phyloP scores from a whole-genome alignment of 306 rosid species.

The Gillenia trifoliata region DNA sequence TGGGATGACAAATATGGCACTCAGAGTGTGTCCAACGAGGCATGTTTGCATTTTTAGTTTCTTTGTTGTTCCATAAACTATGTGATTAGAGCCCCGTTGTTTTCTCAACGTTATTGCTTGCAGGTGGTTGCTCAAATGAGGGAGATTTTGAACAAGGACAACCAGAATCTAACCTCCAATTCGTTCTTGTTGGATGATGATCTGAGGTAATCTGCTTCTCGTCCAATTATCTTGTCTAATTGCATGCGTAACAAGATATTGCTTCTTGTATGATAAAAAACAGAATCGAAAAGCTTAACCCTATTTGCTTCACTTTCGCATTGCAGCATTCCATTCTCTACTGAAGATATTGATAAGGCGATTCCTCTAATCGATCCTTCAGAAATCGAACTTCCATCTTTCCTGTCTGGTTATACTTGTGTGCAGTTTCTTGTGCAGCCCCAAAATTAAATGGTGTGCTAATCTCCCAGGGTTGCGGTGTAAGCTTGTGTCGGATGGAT shows the following conservation, averaged over 20 bases:
- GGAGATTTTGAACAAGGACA: conserved; percentile 84
- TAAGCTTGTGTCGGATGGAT: no score
- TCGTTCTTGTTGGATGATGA: conserved; percentile 98
- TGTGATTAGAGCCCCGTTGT: not conserved
- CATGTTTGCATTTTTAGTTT: conserved; percentile 44
- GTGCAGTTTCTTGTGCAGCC: conserved; percentile 63
- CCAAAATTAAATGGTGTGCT: no score
- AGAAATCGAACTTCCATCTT: conserved; percentile 57
- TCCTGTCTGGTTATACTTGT: conserved; percentile 58
- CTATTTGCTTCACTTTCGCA: not conserved
- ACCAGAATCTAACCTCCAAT: conserved; percentile 80
- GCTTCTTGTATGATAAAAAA: not conserved
- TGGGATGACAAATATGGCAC: conserved; percentile 99
- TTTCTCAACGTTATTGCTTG: conserved; percentile 26
- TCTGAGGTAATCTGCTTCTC: conserved; percentile 62
- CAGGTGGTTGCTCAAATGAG: conserved; percentile 99
- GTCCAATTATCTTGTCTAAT: not conserved
- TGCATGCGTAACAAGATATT: no score
- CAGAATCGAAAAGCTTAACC: not conserved
- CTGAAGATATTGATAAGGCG: conserved; percentile 90
- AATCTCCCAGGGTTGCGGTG: no score
- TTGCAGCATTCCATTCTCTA: conserved; percentile 96
- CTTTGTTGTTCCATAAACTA: not conserved
- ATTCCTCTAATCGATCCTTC: conserved; percentile 83
- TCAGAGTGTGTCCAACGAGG: conserved; percentile 98